Evolutionary conservation across 2,329 filamentous ascomycete genomes (phyloP), one percentile per base, ranked within the genome.

Genomic region (Neoascochyta sp.): DNA sequence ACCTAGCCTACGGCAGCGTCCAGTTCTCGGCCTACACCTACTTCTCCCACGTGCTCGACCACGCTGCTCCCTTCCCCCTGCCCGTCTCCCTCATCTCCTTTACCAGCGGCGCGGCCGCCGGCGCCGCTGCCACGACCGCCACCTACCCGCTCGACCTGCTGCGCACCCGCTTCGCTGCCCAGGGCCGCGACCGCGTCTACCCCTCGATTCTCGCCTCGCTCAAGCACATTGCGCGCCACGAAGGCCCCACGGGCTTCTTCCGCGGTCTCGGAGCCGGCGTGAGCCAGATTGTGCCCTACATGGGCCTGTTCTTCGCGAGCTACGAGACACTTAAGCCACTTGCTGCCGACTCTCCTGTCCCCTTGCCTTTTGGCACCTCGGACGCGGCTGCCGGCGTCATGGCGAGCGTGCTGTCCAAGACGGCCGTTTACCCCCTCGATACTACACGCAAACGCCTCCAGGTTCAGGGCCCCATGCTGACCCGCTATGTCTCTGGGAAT

Each of bases 61-160:
- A 34, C 11, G 59, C 68, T 28, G 60, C 76, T 8, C 41, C 60
- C 36, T 45, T 66, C 17, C 67, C 65, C 39, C 65, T 89, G 9
- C 83, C 84, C 1, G 72, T 76, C 24, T 65, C 80, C n/a, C 78
- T 72, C 24, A 83, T 88, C 61, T 84, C 82, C 31, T 95, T 96
- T 65, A 61, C 94, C 38, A 76, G 86, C 5, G 92, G 92, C 34
- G 90, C 89, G 2, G 63, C 78, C 0, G 89, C 88, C 2, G 92
- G 92, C 23, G 88, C 83, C 3, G 69, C 81, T 14, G 87, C 89
- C 16, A 96, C 92, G 0, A 80, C 80, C 4, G 67, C 73, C 3
- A 96, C 92, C 33, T 98, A 98, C 65, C 92, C 92, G 13, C 77
- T 96, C 31, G 92, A 98, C 64, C 75, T 98, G 9, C 73, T 98